These are phyloP conservation scores for Erigeron philadelphicus DNA, from an alignment of 140 eudicot genomes.

Conservation along the genomic window DNA sequence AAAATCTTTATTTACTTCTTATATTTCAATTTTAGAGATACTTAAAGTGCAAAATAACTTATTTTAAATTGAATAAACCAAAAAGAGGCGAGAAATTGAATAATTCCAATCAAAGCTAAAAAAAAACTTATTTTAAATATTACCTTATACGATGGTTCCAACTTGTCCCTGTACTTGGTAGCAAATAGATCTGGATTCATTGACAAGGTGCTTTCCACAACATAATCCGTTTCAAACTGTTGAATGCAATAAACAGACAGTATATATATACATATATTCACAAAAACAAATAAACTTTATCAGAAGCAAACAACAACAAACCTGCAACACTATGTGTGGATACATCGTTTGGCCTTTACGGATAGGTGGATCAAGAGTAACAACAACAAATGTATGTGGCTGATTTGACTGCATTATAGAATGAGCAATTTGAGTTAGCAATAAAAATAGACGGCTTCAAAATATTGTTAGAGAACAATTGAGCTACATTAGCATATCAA, in stretches of 20 bases:
- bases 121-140: background rate
- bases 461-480: background rate
- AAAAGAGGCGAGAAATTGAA: background rate
- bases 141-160: conserved; percentile 76
- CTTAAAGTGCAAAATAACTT: conserved; percentile 1
- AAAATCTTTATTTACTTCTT: background rate
- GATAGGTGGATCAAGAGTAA: conserved; percentile 94
- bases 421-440: background rate
- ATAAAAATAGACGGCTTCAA: background rate
- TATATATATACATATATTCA: conserved; percentile 9
- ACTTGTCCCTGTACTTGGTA: conserved; percentile 82
- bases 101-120: conserved; percentile 1
- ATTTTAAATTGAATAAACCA: too few species aligned
- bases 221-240: conserved; percentile 92
- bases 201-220: conserved; percentile 64
- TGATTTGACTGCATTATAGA: conserved; percentile 66
- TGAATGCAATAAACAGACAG: conserved; percentile 13
- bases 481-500: conserved; percentile 10
- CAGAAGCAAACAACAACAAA: conserved; percentile 22
- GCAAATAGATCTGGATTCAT: conserved; percentile 65
- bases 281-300: conserved; percentile 5
- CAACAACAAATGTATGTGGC: conserved; percentile 89
- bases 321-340: conserved; percentile 97
- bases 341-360: conserved; percentile 96
- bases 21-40: background rate